Evolutionary conservation across 345 rosid species (phyloP), one percentile per base, ranked within the genome.

Genomic region (Pistacia atlantica): DNA sequence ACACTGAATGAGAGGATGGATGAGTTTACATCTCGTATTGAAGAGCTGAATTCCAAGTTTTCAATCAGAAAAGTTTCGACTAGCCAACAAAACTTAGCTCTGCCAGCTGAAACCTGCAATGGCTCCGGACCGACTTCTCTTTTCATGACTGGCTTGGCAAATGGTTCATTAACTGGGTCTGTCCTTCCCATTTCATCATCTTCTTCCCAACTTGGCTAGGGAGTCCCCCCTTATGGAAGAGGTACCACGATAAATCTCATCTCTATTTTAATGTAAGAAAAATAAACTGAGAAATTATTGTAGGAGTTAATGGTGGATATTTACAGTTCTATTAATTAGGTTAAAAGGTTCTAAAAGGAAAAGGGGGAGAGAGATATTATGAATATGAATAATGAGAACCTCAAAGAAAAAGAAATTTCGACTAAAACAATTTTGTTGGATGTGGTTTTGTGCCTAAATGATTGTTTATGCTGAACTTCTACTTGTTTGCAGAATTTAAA

Each of bases 1-100:
- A 96, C 97, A 48, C 80, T 91, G 86, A 96, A 90, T 37, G 97
- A 96, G 87, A 90, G 98, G 84, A 96, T 92, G 97, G 98, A 96
- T 76, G 97, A 92, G 75, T 91, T 96, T 69, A 89, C 94, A 64
- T 84, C 97, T 31, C 97, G 93, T 73, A 85, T 93, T 2, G 98
- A 90, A 73, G 94, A 93, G 87, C 77, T 96, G 73, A 96, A 92
- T 83, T 87, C 93, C 78, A 96, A 93, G 88, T 79, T 89, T 68
- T 77, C 85, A 11, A 65, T 68, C 78, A 84, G 85, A 80, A 89
- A 85, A 61, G 88, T 83, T 69, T 88, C 93, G 55, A 85, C 86
- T 66, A 90, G 97, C 86, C 98, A 92, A 69, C 99, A 90, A 61
- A 91, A 90, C 82, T 70, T 93, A 80, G 87, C 94, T 74, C 74